Base-by-base conservation (phyloP, 1,284 basidiomycete species). In the Puccinia brachypodii region DNA sequence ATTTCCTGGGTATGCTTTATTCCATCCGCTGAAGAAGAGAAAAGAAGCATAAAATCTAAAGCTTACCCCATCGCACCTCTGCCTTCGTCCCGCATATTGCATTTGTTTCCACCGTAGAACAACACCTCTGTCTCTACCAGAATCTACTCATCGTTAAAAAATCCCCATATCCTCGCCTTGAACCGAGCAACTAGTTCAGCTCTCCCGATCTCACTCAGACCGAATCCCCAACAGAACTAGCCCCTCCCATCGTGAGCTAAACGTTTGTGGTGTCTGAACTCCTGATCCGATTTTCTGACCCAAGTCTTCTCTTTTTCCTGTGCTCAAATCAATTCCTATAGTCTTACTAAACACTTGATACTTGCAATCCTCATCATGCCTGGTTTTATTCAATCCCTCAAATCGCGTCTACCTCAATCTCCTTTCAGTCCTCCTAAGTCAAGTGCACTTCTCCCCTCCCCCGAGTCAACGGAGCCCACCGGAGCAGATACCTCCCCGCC, bases 371-470 rank as follows among this genome's bases (percentile, higher is more conserved):
- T 58, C 19, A 74, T 36, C 13, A 74, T 74, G 72, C 72, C 72
- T 13, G 53, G 72, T 38, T 60, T 74, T n/a, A 74, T 74, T 2
- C 53, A 58, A 38, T 74, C 72, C 13, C 16, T 74, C 53, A 74
- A 74, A 60, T 72, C 69, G 25, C 69, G 69, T 28, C 69, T 72
- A 22, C 69, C 69, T 2, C 44, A 50, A 19, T 74, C 72, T 13
- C 72, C 72, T n/a, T 74, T 74, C 53, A 74, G 72, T n/a, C 72
- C 72, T 42, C 36, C 47, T 11, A 74, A 74, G 38, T 19, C 36
- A 19, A 42, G 11, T 60, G 72, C 33, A 8, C n/a, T n/a, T n/a
- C 16, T 56, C 2, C 31, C 53, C 1, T 1, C 38, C 3, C 36
- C 60, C 38, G 72, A 56, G 7, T 4, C 36, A 1, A 33, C 33